Evolutionary conservation across 768 basidiomycete species (phyloP).

Genomic region (Glaciozyma martinii): DNA sequence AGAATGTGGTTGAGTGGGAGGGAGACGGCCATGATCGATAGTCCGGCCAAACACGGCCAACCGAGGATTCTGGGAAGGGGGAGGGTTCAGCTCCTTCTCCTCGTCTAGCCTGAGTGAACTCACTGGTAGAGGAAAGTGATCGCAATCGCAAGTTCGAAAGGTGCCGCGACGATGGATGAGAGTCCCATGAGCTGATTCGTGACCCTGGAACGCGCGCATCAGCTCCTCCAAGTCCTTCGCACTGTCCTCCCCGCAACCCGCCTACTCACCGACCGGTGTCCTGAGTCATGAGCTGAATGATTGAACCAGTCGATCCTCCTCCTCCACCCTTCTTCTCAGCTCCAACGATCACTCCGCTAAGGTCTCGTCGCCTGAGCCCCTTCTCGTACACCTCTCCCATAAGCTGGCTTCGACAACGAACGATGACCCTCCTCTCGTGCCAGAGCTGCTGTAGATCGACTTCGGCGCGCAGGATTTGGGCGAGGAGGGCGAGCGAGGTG

Average conservation of each 20-base stretch:
- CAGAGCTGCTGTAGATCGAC: slow-evolving; percentile 28
- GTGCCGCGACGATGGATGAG: slow-evolving; percentile 14
- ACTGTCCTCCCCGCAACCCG: no score
- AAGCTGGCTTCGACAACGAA: slow-evolving; percentile 3
- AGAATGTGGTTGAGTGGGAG: slow-evolving; percentile 28
- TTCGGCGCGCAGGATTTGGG: slow-evolving; percentile 23
- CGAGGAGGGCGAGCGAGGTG: slow-evolving; percentile 24
- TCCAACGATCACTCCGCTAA: slow-evolving; percentile 7
- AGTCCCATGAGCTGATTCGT: slow-evolving; percentile 20
- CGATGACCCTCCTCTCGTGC: slow-evolving; percentile 17
- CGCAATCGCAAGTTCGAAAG: slow-evolving; percentile 9
- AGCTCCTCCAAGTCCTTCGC: no score
- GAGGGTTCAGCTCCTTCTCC: not conserved
- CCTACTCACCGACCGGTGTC: slow-evolving; percentile 12
- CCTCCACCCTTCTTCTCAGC: slow-evolving; percentile 15
- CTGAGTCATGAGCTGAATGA: slow-evolving; percentile 14
- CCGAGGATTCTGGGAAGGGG: slow-evolving; percentile 21
- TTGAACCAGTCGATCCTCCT: slow-evolving; percentile 16
- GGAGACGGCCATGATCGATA: slow-evolving; percentile 22
- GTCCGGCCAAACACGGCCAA: slow-evolving; percentile 22
- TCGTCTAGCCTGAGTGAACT: rapidly evolving
- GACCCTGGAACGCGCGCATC: slow-evolving; percentile 9
- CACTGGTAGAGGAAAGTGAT: slow-evolving; percentile 26
- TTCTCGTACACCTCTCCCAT: slow-evolving; percentile 31
- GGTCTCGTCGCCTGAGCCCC: slow-evolving; percentile 24